Conservation (phyloP, 2,329 filamentous ascomycete species). For the Colletotrichum sidae region DNA sequence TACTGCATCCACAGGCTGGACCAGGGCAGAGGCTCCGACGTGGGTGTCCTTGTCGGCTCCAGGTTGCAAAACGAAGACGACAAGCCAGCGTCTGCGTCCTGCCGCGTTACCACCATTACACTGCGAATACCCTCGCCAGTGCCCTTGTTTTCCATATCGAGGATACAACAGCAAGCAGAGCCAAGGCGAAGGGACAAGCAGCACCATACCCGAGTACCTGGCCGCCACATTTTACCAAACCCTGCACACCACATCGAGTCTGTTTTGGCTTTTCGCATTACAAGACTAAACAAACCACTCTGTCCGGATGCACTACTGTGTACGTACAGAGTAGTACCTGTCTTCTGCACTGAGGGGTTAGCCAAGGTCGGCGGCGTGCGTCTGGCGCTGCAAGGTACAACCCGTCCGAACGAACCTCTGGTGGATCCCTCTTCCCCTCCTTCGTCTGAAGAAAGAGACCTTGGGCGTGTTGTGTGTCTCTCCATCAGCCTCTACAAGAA, state of each 20-base stretch:
- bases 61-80: constrained; percentile 5
- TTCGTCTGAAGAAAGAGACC: background rate
- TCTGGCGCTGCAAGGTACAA: constrained; percentile 27
- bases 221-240: too few relatives aligned
- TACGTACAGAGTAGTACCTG: background rate
- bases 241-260: too few relatives aligned
- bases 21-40: constrained; percentile 21
- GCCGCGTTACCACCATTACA: too few relatives aligned
- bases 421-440: constrained; percentile 10
- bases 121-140: too few relatives aligned
- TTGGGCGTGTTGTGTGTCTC: too few relatives aligned
- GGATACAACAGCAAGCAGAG: background rate
- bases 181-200: too few relatives aligned
- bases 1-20: background rate
- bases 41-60: constrained; percentile 29
- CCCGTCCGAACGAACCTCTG: constrained; percentile 28
- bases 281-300: too few relatives aligned
- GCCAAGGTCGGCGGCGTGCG: constrained; percentile 14
- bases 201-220: too few relatives aligned
- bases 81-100: background rate
- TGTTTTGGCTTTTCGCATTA: too few relatives aligned
- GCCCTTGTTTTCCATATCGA: too few relatives aligned
- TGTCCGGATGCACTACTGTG: too few relatives aligned
- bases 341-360: constrained; percentile 4
- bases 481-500: too few relatives aligned